Percentiles rank a stretch among this genome's conserved stretches.
phyloP scores from a whole-genome alignment of 306 rosid species.

The Comarum palustre region DNA sequence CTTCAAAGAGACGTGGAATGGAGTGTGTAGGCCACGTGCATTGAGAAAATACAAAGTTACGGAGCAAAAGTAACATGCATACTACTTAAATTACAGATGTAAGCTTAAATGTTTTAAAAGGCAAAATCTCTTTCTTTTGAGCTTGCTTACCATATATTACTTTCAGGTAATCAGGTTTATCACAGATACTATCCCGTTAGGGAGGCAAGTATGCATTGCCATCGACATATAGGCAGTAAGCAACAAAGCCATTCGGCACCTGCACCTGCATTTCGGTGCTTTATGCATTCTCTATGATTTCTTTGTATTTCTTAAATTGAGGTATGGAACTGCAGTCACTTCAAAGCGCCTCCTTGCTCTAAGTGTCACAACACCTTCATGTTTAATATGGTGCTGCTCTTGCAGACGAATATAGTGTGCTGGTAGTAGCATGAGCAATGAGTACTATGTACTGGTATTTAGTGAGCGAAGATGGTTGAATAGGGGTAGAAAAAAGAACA shows the following conservation, averaged over 20 bases:
- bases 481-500: not conserved
- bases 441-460: no score
- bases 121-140: not conserved
- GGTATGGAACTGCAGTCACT: slow-evolving; percentile 54
- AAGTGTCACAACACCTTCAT: slow-evolving; percentile 67
- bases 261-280: slow-evolving; percentile 39
- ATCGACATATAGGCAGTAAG: slow-evolving; percentile 82
- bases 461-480: not conserved
- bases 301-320: no score
- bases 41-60: no score
- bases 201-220: slow-evolving; percentile 97
- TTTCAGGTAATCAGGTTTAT: slow-evolving; percentile 84
- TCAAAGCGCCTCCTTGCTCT: slow-evolving; percentile 75
- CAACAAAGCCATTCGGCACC: slow-evolving; percentile 59
- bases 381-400: no score
- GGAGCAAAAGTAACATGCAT: no score
- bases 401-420: no score
- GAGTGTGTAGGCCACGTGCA: not conserved
- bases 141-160: slow-evolving; percentile 12
- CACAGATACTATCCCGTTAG: slow-evolving; percentile 63
- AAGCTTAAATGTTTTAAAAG: not conserved
- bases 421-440: no score
- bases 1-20: slow-evolving; percentile 2
- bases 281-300: no score
- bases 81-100: no score